Conservation (phyloP, 1,139 yeast species). For the Saccharomyces hybrid region DNA sequence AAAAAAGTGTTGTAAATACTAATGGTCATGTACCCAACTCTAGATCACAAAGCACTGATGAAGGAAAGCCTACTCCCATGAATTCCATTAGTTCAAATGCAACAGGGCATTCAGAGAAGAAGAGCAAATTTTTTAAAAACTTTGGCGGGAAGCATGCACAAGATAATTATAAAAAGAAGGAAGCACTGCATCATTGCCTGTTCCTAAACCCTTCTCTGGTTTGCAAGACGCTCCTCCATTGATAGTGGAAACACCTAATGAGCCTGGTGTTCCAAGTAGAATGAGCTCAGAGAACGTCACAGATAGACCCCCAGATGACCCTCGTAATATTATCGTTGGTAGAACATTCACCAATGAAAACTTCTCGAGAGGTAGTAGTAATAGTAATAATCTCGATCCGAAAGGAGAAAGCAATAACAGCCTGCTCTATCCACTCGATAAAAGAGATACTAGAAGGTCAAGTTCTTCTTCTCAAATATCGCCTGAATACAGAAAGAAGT, state of each 20-base stretch:
- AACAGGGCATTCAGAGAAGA: background rate
- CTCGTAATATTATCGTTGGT: slow-evolving; percentile 45
- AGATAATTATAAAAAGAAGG: background rate
- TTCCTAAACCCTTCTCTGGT: background rate
- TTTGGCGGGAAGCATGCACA: background rate
- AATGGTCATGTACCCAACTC: background rate
- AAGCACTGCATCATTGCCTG: background rate
- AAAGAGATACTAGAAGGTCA: slow-evolving; percentile 1
- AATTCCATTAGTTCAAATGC: background rate
- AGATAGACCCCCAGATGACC: slow-evolving; percentile 33
- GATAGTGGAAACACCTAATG: background rate
- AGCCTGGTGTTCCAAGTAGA: background rate
- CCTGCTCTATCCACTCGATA: background rate
- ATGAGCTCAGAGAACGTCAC: background rate
- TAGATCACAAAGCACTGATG: background rate
- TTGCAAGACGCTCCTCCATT: background rate
- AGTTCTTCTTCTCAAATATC: slow-evolving; percentile 19
- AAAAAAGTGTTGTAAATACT: background rate
- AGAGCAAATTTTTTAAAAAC: background rate
- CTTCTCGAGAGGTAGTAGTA: background rate
- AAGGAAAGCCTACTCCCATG: background rate
- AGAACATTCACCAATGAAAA: background rate
- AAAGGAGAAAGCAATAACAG: background rate
- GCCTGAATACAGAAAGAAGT: slow-evolving; percentile 69
- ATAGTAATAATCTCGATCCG: background rate